A percentile compares a stretch with the other conserved stretches of the same genome.
These are phyloP conservation scores for Beauveria varroae DNA, from an alignment of 2,329 filamentous ascomycete genomes.

Conservation along the genomic window DNA sequence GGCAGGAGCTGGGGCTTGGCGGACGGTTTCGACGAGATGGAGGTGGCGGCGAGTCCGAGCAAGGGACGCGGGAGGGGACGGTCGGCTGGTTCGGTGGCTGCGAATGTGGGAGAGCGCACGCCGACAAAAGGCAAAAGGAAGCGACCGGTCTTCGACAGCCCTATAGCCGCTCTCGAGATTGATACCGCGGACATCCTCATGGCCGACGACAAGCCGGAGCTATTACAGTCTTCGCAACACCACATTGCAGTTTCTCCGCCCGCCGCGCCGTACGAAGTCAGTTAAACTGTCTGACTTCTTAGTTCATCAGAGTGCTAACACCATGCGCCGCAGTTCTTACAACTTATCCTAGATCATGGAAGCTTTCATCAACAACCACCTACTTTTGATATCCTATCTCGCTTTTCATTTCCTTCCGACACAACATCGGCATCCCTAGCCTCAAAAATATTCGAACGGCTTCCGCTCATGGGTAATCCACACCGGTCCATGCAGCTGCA, in stretches of 20 bases:
- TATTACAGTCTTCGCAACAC: slow-evolving; percentile 14
- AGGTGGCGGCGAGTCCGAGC: slow-evolving; percentile 46
- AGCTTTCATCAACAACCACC: slow-evolving; percentile 47
- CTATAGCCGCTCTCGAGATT: slow-evolving; percentile 52
- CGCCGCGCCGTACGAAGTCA: slow-evolving; percentile 37
- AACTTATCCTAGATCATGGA: slow-evolving; percentile 57
- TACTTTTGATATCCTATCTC: slow-evolving; percentile 60
- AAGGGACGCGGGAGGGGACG: slow-evolving; percentile 37
- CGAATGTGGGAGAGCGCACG: slow-evolving; percentile 43
- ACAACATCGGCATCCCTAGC: slow-evolving; percentile 53
- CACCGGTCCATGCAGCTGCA: slow-evolving; percentile 48
- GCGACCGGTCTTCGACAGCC: slow-evolving; percentile 57
- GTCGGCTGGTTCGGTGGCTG: slow-evolving; percentile 34
- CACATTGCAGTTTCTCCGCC: slow-evolving; percentile 19
- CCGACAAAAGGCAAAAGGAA: slow-evolving; percentile 68
- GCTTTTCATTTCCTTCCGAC: slow-evolving; percentile 58
- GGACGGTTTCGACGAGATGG: slow-evolving; percentile 70
- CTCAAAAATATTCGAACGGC: slow-evolving; percentile 57
- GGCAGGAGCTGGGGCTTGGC: slow-evolving; percentile 49
- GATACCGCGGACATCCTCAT: slow-evolving; percentile 35
- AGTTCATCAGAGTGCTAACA: slow-evolving; percentile 17
- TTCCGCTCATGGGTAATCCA: slow-evolving; percentile 49
- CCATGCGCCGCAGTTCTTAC: slow-evolving; percentile 40
- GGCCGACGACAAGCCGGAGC: slow-evolving; percentile 21
- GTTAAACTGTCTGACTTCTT: slow-evolving; percentile 9